Evolutionary conservation across 139 green algal genomes (phyloP).

Genomic region (Chlamydomonas incerta): DNA sequence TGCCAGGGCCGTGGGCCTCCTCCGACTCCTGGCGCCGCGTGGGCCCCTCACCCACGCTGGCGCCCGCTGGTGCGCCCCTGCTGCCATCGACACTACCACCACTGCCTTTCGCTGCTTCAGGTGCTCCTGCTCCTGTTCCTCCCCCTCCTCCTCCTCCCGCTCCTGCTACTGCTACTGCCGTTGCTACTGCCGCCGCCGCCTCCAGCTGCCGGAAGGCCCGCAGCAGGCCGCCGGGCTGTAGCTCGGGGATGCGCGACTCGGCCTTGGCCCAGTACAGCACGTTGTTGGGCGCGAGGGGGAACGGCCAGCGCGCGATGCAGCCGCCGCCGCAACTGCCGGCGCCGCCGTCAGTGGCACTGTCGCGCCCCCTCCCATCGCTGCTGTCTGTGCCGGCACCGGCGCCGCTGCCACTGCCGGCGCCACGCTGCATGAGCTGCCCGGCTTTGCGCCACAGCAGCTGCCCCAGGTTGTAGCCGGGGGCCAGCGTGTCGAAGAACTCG

Average conservation of each 20-base stretch:
- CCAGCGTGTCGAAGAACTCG: constrained; percentile 25
- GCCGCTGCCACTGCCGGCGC: not conserved
- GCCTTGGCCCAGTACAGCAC: constrained; percentile 29
- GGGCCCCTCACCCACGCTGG: not conserved
- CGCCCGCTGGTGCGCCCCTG: not conserved
- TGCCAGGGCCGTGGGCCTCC: not conserved
- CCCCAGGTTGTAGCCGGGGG: constrained; percentile 17
- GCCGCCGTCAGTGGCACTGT: not conserved
- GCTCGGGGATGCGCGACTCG: not conserved
- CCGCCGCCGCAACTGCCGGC: not conserved
- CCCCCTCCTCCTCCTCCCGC: too few relatives aligned
- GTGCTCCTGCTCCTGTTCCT: not conserved
- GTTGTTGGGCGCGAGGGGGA: constrained; percentile 8
- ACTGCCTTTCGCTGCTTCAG: not conserved
- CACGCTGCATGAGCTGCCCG: not conserved
- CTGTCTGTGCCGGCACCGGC: not conserved
- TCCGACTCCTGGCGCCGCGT: not conserved
- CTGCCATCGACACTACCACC: not conserved
- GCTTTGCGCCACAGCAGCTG: constrained; percentile 5
- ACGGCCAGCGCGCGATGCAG: not conserved
- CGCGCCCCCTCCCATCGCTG: not conserved
- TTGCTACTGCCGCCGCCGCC: not conserved
- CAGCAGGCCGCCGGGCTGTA: constrained; percentile 12
- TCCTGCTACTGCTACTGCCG: not conserved
- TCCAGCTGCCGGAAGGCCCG: not conserved